A percentile compares a stretch with the other conserved stretches of the same genome.
phyloP scores from a whole-genome alignment of 2,329 filamentous ascomycete genomes.

The Talaromyces atroroseus region DNA sequence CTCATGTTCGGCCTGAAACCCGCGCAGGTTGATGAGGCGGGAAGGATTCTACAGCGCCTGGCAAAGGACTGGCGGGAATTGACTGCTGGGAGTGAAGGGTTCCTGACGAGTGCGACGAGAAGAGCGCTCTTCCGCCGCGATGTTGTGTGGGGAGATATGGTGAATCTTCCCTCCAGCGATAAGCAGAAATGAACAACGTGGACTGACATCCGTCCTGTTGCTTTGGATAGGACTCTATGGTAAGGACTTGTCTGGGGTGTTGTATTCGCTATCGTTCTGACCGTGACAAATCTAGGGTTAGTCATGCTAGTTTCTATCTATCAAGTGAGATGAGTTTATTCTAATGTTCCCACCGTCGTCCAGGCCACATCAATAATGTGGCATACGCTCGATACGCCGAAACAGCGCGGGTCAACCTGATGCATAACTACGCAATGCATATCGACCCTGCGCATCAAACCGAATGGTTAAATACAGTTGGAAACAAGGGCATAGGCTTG shows the following conservation, averaged over 20 bases:
- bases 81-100: slow-evolving; percentile 69
- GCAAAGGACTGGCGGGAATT: slow-evolving; percentile 65
- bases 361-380: slow-evolving; percentile 82
- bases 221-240: slow-evolving; percentile 42
- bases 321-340: not conserved
- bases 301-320: not conserved
- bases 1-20: slow-evolving; percentile 65
- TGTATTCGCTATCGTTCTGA: not conserved
- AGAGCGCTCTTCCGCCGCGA: slow-evolving; percentile 60
- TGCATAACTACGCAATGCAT: slow-evolving; percentile 60
- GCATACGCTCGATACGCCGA: slow-evolving; percentile 81
- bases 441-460: slow-evolving; percentile 56
- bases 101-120: slow-evolving; percentile 57
- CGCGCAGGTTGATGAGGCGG: slow-evolving; percentile 54
- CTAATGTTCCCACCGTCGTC: not conserved
- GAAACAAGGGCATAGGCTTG: slow-evolving; percentile 61
- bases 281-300: slow-evolving; percentile 1
- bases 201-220: not conserved
- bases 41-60: slow-evolving; percentile 54
- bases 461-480: slow-evolving; percentile 66
- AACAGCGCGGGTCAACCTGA: slow-evolving; percentile 72
- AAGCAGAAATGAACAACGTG: too few relatives aligned
- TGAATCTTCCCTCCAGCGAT: slow-evolving; percentile 32
- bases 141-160: slow-evolving; percentile 84
- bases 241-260: slow-evolving; percentile 21